A percentile compares a stretch with the other conserved stretches of the same genome.
phyloP scores from a whole-genome alignment of 2,329 filamentous ascomycete genomes.

The Claviceps digitariae region DNA sequence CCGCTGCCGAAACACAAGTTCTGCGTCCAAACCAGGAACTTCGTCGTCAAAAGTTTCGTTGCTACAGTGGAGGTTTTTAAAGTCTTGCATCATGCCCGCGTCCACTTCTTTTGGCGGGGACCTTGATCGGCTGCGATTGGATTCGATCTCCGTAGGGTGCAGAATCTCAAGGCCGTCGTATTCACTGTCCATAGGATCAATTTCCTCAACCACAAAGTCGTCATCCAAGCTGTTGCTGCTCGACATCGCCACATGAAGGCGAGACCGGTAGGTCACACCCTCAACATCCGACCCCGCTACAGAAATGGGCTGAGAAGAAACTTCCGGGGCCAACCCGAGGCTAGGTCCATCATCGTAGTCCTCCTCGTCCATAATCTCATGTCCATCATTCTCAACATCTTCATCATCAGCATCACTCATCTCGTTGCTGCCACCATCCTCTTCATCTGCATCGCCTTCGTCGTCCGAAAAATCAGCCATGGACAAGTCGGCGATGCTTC shows the following conservation, averaged over 20 bases:
- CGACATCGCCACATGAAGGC: constrained; percentile 8
- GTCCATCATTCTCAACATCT: not conserved
- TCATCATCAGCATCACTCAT: not conserved
- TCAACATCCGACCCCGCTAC: not conserved
- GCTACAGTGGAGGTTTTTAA: constrained; percentile 32
- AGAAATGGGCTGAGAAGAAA: not conserved
- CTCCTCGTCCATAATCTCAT: not conserved
- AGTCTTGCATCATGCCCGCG: constrained; percentile 28
- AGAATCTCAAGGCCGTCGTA: constrained; percentile 29
- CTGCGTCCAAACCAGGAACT: constrained; percentile 20
- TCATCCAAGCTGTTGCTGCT: constrained; percentile 10
- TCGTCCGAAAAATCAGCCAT: not conserved
- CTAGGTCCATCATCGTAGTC: not conserved
- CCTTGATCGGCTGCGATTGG: constrained; percentile 27
- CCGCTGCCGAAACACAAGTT: constrained; percentile 25
- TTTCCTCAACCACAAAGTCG: constrained; percentile 31
- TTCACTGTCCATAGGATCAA: constrained; percentile 32
- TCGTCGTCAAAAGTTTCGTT: constrained; percentile 25
- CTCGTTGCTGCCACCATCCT: not conserved
- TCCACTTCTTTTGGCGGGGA: constrained; percentile 27
- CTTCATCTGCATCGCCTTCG: not conserved
- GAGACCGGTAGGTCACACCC: not conserved
- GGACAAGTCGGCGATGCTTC: not conserved
- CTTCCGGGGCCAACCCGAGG: not conserved
- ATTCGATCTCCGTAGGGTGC: constrained; percentile 33